Base-by-base conservation (phyloP, 768 basidiomycete genomes). In the Russula emetica region DNA sequence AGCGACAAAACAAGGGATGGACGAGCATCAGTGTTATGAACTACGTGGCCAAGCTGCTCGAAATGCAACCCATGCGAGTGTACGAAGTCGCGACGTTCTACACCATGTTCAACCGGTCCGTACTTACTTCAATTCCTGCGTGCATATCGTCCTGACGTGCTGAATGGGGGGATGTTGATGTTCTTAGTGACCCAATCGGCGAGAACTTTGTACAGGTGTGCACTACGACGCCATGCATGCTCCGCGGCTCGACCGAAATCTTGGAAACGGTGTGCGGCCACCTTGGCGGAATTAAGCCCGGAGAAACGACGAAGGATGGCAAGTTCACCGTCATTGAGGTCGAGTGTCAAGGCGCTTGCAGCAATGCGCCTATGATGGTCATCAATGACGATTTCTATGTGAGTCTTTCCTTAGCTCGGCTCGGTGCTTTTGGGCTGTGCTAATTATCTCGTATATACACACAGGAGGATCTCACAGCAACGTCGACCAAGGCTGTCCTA, bases 61-160 rank as follows among this genome's bases (percentile, higher is more conserved):
- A 90, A 71, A 89, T 99, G 84, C 92, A 90, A 11, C 92, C 92
- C 58, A 98, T 99, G 97, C 90, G 97, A 11, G 97, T 98, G 2
- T 99, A 99, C 74, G 97, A 99, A 76, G 97, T 99, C 56, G 96
- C 96, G 20, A 95, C 94, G 16, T 99, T 99, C 79, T 99, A 99
- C 77, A 99, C 97, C 70, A 98, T 99, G 96, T 98, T 98, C 83
- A 99, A 98, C 80, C 85, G 95, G 92, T 92, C 63, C 71, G 83
- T 67, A 34, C 22, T 16, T 24, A 3, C 13, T n/a, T 8, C 5
- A 40, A 11, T 34, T 10, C 18, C 52, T 49, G 32, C 36, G n/a
- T 36, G 36, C 13, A 36, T 36, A 36, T 36, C 36, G 36, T 36
- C 13, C 68, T 51, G 32, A 52, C 28, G 10, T 45, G 20, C 28